Evolutionary conservation across 805 yeast species (phyloP).

Genomic region (Kuraishia hungarica): DNA sequence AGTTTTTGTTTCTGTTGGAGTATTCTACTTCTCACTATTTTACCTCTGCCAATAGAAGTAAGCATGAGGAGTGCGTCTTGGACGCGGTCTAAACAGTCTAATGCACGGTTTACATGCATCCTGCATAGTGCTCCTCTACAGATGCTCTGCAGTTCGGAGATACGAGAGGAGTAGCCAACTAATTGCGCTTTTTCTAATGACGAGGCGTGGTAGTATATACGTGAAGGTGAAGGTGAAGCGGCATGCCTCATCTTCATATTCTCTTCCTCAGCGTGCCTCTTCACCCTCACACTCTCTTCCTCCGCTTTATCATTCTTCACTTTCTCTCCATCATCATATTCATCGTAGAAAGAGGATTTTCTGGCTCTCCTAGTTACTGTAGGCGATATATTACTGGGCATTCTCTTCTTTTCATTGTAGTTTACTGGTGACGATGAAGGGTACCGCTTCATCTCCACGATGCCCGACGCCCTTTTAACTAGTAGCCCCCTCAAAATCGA

Average conservation of each 20-base stretch:
- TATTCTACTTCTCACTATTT: constrained; percentile 23
- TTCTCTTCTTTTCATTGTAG: too few species aligned
- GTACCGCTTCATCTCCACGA: not conserved
- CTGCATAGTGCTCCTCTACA: constrained; percentile 37
- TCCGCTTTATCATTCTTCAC: too few species aligned
- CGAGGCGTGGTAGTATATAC: not conserved
- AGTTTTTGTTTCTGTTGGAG: constrained; percentile 10
- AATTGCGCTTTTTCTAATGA: not conserved
- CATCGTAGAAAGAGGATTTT: too few species aligned
- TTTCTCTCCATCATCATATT: too few species aligned
- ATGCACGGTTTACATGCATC: constrained; percentile 29
- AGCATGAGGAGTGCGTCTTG: constrained; percentile 28
- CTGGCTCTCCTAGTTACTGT: too few species aligned
- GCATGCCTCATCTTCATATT: too few species aligned
- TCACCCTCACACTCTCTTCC: too few species aligned
- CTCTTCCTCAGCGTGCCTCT: too few species aligned
- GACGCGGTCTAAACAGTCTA: constrained; percentile 31
- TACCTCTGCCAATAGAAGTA: constrained; percentile 37
- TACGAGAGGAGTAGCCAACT: not conserved
- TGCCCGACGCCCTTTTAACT: not conserved
- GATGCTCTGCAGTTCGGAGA: constrained; percentile 31
- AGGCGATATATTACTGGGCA: too few species aligned
- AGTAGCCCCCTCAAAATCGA: constrained; percentile 42
- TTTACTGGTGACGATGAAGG: too few species aligned
- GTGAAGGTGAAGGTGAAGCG: not conserved